Evolutionary conservation across 208 protist species (phyloP).

Genomic region (Blechomonas ayalai): DNA sequence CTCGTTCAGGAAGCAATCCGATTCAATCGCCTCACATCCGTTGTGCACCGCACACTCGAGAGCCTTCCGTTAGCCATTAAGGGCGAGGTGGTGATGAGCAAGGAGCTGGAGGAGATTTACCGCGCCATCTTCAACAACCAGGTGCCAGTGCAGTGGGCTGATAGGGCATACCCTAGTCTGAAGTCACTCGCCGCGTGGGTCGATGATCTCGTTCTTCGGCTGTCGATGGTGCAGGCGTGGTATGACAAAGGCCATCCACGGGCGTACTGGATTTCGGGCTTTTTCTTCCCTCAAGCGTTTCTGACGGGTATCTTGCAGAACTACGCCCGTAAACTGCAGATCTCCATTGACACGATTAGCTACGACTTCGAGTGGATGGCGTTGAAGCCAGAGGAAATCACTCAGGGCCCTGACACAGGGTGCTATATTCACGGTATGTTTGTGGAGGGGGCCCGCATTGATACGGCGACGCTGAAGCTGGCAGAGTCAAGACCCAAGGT

Average conservation of each 20-base stretch:
- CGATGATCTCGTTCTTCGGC: slow-evolving; percentile 85
- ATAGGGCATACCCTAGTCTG: slow-evolving; percentile 91
- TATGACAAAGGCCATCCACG: slow-evolving; percentile 89
- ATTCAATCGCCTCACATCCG: slow-evolving; percentile 92
- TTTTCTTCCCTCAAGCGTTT: slow-evolving; percentile 97
- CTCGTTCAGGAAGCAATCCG: slow-evolving; percentile 96
- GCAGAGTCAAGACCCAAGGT: slow-evolving; percentile 90
- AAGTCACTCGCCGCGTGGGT: slow-evolving; percentile 94
- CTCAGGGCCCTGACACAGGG: slow-evolving; percentile 52
- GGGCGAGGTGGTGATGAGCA: slow-evolving; percentile 97
- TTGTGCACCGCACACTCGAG: slow-evolving; percentile 74
- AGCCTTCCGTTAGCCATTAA: slow-evolving; percentile 92
- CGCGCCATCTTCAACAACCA: slow-evolving; percentile 94
- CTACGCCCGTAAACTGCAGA: slow-evolving; percentile 88
- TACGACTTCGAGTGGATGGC: slow-evolving; percentile 89
- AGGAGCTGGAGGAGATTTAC: slow-evolving; percentile 92
- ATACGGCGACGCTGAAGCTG: slow-evolving; percentile 49
- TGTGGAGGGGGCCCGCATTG: slow-evolving; percentile 91
- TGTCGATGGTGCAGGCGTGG: slow-evolving; percentile 94
- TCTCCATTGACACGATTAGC: slow-evolving; percentile 93
- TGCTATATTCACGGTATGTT: slow-evolving; percentile 95
- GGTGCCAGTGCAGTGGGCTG: slow-evolving; percentile 88
- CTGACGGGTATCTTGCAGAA: slow-evolving; percentile 94
- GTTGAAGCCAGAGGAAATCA: slow-evolving; percentile 33
- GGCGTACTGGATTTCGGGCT: slow-evolving; percentile 94